These are phyloP conservation scores for Gossypium australe DNA, from an alignment of 345 rosid species.

Conservation along the genomic window DNA sequence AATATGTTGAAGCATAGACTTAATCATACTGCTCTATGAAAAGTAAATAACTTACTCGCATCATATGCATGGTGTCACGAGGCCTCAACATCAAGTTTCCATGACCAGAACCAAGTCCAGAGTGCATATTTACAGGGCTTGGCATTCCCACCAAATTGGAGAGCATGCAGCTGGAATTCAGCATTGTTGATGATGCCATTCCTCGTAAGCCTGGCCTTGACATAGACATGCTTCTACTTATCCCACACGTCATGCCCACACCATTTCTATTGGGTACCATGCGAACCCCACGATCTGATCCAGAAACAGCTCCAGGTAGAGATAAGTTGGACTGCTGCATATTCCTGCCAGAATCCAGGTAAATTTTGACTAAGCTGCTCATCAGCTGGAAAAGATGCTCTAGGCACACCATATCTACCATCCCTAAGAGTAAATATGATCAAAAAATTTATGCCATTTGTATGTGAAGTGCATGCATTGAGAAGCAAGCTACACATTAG, in stretches of 20 bases:
- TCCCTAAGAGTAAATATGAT: constrained; percentile 43
- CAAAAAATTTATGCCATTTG: constrained; percentile 6
- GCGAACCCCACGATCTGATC: constrained; percentile 58
- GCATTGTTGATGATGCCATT: constrained; percentile 57
- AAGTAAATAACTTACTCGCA: constrained; percentile 51
- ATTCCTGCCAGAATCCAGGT: constrained; percentile 40
- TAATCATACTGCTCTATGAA: background rate
- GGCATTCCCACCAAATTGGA: constrained; percentile 69
- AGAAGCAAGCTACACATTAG: constrained; percentile 16
- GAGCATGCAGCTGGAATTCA: constrained; percentile 61
- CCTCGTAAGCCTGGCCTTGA: constrained; percentile 82
- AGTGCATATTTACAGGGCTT: constrained; percentile 52
- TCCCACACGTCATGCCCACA: constrained; percentile 55
- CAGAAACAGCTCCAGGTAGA: constrained; percentile 55
- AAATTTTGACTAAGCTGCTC: constrained; percentile 83
- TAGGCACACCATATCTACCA: constrained; percentile 63
- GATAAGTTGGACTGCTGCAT: constrained; percentile 67
- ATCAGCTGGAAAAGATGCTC: constrained; percentile 64
- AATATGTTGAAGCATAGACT: background rate
- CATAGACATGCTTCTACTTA: constrained; percentile 62
- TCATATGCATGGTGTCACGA: constrained; percentile 63
- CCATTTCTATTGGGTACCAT: constrained; percentile 63
- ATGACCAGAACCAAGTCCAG: constrained; percentile 61
- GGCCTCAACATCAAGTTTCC: constrained; percentile 71
- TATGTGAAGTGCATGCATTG: constrained; percentile 2